Conservation (phyloP, 805 yeast genomes). For the Pichia ethanolica region DNA sequence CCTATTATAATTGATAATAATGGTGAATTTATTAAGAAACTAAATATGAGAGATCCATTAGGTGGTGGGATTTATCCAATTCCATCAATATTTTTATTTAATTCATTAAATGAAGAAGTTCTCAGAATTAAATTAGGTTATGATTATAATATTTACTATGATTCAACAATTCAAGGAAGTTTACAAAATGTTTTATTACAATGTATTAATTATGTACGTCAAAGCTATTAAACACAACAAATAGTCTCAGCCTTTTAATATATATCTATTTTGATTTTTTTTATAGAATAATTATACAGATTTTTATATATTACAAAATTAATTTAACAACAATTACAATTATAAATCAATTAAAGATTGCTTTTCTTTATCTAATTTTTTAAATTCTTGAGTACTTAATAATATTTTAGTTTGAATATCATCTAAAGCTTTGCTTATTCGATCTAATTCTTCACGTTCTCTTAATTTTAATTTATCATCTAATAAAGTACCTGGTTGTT, state of each 20-base stretch:
- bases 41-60: conserved; percentile 25
- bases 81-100: conserved; percentile 23
- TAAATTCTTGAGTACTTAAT: conserved; percentile 20
- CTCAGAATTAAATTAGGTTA: conserved; percentile 20
- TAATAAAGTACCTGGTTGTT: conserved; percentile 52
- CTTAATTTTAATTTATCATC: conserved; percentile 35
- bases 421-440: conserved; percentile 35
- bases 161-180: conserved; percentile 9
- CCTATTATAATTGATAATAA: conserved; percentile 24
- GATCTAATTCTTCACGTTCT: conserved; percentile 58
- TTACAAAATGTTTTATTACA: conserved; percentile 14
- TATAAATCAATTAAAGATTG: conserved; percentile 18
- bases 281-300: no score
- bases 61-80: conserved; percentile 31
- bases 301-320: background rate
- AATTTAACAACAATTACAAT: background rate
- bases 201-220: conserved; percentile 10
- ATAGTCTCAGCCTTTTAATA: no score
- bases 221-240: background rate
- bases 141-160: conserved; percentile 18
- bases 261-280: no score
- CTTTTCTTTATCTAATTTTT: conserved; percentile 25
- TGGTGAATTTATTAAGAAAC: conserved; percentile 20
- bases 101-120: conserved; percentile 18
- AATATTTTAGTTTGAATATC: conserved; percentile 23